Percentiles rank a stretch among this genome's conserved stretches.
phyloP scores from a whole-genome alignment of 164 flowering plant species.

The Nymphaea colorata region DNA sequence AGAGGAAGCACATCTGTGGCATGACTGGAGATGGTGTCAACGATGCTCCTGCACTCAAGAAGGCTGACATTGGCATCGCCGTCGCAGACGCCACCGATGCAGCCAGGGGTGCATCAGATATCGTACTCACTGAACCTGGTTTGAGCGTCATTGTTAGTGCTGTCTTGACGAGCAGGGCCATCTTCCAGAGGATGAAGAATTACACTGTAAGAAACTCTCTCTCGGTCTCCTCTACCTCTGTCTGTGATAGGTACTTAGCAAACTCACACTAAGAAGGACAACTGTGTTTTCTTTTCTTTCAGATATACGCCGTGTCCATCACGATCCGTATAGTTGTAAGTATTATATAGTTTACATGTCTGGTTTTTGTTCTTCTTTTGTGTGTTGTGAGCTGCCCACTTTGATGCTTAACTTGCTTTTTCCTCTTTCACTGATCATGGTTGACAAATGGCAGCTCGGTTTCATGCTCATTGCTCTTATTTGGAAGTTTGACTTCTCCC shows the following conservation, averaged over 20 bases:
- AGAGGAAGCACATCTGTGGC: constrained; percentile 71
- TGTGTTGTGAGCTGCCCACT: background rate
- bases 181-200: constrained; percentile 95
- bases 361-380: background rate
- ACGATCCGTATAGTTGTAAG: constrained; percentile 64
- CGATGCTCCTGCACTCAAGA: constrained; percentile 80
- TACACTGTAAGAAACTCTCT: constrained; percentile 29
- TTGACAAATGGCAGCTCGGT: constrained; percentile 20
- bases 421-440: background rate
- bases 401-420: background rate
- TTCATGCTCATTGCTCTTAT: constrained; percentile 72
- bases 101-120: constrained; percentile 79
- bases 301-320: constrained; percentile 83
- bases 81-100: constrained; percentile 95
- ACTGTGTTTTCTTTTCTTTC: background rate
- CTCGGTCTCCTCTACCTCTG: background rate
- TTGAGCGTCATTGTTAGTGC: constrained; percentile 80
- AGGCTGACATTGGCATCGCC: constrained; percentile 87
- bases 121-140: constrained; percentile 81
- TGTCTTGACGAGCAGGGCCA: constrained; percentile 80
- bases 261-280: no score
- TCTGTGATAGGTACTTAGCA: background rate
- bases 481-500: constrained; percentile 91
- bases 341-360: background rate
- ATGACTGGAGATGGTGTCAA: constrained; percentile 90